These are phyloP conservation scores for Penicillium atrosanguineum DNA, from an alignment of 495 filamentous ascomycete genomes.

Conservation along the genomic window DNA sequence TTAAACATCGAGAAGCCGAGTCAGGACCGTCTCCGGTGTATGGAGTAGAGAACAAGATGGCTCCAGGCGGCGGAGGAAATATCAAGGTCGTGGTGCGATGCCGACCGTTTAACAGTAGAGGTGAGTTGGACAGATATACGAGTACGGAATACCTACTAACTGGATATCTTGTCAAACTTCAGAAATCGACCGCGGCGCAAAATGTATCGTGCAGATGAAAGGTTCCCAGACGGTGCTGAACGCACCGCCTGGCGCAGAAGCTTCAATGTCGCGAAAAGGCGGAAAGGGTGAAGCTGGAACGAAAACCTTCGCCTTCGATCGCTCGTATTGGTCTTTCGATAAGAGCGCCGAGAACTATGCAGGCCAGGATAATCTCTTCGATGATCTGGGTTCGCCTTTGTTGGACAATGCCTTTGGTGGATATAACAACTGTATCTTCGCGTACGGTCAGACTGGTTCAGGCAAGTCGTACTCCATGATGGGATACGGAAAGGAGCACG, in stretches of 20 bases:
- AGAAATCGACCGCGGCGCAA: constrained; percentile 89
- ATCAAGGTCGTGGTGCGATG: constrained; percentile 99
- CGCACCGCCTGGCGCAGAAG: constrained; percentile 65
- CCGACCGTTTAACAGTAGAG: constrained; percentile 90
- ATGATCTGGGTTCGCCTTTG: constrained; percentile 83
- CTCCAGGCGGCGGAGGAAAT: constrained; percentile 83
- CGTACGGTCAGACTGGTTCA: constrained; percentile 97
- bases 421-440: constrained; percentile 99
- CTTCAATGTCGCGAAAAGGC: constrained; percentile 52
- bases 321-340: constrained; percentile 97
- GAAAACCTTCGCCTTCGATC: constrained; percentile 94
- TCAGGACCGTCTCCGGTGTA: constrained; percentile 28
- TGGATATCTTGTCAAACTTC: neutral
- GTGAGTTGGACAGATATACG: constrained; percentile 45
- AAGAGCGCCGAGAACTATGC: constrained; percentile 78
- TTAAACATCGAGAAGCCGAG: constrained; percentile 10
- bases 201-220: constrained; percentile 99
- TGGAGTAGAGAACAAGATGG: constrained; percentile 55
- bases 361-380: constrained; percentile 83
- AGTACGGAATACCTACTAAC: neutral
- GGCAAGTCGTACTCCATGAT: constrained; percentile 99
- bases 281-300: constrained; percentile 69
- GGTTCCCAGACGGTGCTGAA: constrained; percentile 83
- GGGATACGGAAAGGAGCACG: constrained; percentile 95
- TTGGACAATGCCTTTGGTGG: constrained; percentile 98